Conservation (phyloP, 1,139 yeast species). For the Protomyces arabidopsidicola region DNA sequence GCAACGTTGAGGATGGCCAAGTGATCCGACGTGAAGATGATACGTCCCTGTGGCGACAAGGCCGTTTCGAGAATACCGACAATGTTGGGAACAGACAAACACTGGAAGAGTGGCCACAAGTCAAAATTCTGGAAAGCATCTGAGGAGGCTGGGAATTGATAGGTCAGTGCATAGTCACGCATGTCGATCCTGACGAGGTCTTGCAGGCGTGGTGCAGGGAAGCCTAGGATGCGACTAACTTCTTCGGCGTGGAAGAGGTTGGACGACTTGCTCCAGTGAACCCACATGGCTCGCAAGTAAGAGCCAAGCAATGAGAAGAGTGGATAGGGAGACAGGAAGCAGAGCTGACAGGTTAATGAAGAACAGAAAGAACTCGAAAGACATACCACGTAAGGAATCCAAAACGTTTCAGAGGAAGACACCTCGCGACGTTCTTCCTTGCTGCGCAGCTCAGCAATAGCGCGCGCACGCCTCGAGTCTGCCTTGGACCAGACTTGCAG, state of each 20-base stretch:
- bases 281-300: conserved; percentile 24
- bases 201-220: conserved; percentile 24
- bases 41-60: conserved; percentile 18
- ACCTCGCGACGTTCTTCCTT: conserved; percentile 1
- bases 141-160: conserved; percentile 19
- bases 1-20: conserved; percentile 24
- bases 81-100: conserved; percentile 21
- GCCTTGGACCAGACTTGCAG: conserved; percentile 24
- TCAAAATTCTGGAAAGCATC: conserved; percentile 24
- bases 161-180: conserved; percentile 23
- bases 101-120: conserved; percentile 26
- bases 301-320: conserved; percentile 14
- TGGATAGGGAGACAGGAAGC: conserved; percentile 23
- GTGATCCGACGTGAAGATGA: conserved; percentile 12
- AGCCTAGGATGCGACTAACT: conserved; percentile 17
- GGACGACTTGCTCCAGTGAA: conserved; percentile 19
- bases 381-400: conserved; percentile 7
- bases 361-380: background rate
- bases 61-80: conserved; percentile 23
- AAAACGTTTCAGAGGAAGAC: background rate
- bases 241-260: conserved; percentile 25
- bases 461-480: conserved; percentile 6
- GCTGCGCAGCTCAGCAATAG: background rate
- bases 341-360: conserved; percentile 6
- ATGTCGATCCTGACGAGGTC: conserved; percentile 26